phyloP scores from a whole-genome alignment of 2,329 filamentous ascomycete genomes.

The Proliferodiscus dingleyae region DNA sequence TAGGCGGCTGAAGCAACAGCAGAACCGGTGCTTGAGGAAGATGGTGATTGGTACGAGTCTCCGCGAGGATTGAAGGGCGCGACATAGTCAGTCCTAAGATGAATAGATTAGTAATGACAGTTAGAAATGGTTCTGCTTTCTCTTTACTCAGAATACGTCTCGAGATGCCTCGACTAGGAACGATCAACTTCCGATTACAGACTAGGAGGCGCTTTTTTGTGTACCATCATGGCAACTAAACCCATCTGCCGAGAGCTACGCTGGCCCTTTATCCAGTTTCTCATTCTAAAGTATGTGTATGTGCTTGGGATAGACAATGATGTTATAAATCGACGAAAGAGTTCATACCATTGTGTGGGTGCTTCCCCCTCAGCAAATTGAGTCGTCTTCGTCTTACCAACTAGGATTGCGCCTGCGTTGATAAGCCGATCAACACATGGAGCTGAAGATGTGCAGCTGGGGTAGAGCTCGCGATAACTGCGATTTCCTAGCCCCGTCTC shows the following conservation, averaged over 20 bases:
- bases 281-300: too few relatives aligned
- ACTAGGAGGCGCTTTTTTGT: too few relatives aligned
- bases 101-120: too few relatives aligned
- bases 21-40: constrained; percentile 40
- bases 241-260: too few relatives aligned
- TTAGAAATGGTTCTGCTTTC: too few relatives aligned
- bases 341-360: constrained; percentile 3
- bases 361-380: constrained; percentile 35
- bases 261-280: too few relatives aligned
- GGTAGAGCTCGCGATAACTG: constrained; percentile 51
- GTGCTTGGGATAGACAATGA: too few relatives aligned
- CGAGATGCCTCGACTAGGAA: too few relatives aligned
- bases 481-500: constrained; percentile 53
- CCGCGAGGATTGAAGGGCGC: constrained; percentile 36
- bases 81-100: constrained; percentile 19
- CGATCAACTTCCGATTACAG: too few relatives aligned
- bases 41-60: constrained; percentile 40
- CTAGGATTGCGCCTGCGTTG: constrained; percentile 51
- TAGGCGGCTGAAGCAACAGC: constrained; percentile 39
- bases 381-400: constrained; percentile 46
- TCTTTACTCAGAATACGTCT: too few relatives aligned
- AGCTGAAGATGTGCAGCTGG: constrained; percentile 41
- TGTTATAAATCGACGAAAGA: too few relatives aligned
- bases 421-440: constrained; percentile 50
- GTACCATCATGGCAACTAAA: too few relatives aligned